phyloP scores from a whole-genome alignment of 169 alveolate species.

The Fabrea salina region DNA sequence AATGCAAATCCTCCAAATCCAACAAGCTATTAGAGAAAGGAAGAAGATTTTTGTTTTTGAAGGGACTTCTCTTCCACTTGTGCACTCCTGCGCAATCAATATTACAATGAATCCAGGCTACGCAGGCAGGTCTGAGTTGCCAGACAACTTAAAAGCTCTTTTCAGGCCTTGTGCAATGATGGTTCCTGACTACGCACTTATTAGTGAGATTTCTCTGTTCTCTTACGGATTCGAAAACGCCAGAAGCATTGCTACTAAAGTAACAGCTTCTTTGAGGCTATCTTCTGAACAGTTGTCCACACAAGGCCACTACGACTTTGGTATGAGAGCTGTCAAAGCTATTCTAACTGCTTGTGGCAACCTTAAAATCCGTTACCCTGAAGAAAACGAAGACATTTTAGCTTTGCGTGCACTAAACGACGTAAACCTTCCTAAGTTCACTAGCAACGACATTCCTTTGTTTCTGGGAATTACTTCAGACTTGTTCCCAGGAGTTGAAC shows the following conservation, averaged over 20 bases:
- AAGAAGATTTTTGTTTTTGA: slow-evolving; percentile 84
- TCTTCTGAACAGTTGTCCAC: slow-evolving; percentile 91
- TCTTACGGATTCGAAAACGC: slow-evolving; percentile 92
- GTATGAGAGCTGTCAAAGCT: slow-evolving; percentile 93
- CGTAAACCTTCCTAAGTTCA: slow-evolving; percentile 90
- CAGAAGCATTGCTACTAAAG: slow-evolving; percentile 88
- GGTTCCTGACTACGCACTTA: slow-evolving; percentile 95
- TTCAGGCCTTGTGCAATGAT: slow-evolving; percentile 96
- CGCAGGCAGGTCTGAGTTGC: slow-evolving; percentile 89
- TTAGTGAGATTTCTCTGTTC: slow-evolving; percentile 92
- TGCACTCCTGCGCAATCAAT: slow-evolving; percentile 80
- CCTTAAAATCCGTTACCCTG: slow-evolving; percentile 76
- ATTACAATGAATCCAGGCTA: slow-evolving; percentile 93
- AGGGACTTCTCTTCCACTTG: slow-evolving; percentile 78
- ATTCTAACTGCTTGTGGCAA: slow-evolving; percentile 90
- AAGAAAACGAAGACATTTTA: slow-evolving; percentile 69
- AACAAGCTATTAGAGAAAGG: slow-evolving; percentile 77
- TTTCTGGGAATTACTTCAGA: slow-evolving; percentile 90
- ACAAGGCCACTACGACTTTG: slow-evolving; percentile 90
- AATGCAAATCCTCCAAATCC: slow-evolving; percentile 74
- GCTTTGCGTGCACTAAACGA: slow-evolving; percentile 85
- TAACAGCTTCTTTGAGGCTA: slow-evolving; percentile 84
- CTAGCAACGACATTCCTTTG: slow-evolving; percentile 86
- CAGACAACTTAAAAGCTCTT: slow-evolving; percentile 91
- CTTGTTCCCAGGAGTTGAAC: slow-evolving; percentile 90